phyloP scores from a whole-genome alignment of 179 eudicot genomes.

The Nepenthes alata region DNA sequence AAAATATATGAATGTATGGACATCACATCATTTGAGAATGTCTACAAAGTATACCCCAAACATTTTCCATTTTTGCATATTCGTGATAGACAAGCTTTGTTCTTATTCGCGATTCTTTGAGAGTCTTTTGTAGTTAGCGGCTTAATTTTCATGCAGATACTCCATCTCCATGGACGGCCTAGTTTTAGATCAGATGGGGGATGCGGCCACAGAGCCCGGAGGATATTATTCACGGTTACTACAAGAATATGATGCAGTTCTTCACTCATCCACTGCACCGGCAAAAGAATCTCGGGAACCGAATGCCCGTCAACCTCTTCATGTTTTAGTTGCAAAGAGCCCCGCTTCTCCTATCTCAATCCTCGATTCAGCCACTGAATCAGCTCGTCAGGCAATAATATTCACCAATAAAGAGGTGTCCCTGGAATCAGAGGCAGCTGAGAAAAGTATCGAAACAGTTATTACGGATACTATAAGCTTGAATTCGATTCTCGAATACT shows the following conservation, averaged over 20 bases:
- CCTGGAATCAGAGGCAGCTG: constrained; percentile 21
- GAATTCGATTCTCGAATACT: constrained; percentile 50
- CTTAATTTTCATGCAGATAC: constrained; percentile 42
- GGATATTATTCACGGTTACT: constrained; percentile 78
- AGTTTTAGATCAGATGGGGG: constrained; percentile 40
- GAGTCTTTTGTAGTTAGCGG: neutral
- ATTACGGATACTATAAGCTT: constrained; percentile 40
- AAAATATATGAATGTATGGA: no score
- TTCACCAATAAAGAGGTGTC: constrained; percentile 39
- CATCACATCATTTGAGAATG: no score
- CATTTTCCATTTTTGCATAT: no score
- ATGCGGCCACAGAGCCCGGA: constrained; percentile 37
- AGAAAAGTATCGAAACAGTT: constrained; percentile 49
- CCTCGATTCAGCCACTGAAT: constrained; percentile 18
- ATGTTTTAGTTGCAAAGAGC: constrained; percentile 44
- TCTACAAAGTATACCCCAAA: no score
- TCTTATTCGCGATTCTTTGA: neutral
- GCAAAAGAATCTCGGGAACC: constrained; percentile 50
- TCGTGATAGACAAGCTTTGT: neutral
- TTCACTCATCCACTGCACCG: constrained; percentile 32
- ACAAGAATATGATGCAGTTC: constrained; percentile 75
- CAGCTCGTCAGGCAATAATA: constrained; percentile 31
- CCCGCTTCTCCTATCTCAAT: constrained; percentile 23
- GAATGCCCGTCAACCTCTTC: constrained; percentile 70
- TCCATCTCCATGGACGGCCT: constrained; percentile 56